phyloP scores from a whole-genome alignment of 305 asterid genomes.

The Solanum hybrid region DNA sequence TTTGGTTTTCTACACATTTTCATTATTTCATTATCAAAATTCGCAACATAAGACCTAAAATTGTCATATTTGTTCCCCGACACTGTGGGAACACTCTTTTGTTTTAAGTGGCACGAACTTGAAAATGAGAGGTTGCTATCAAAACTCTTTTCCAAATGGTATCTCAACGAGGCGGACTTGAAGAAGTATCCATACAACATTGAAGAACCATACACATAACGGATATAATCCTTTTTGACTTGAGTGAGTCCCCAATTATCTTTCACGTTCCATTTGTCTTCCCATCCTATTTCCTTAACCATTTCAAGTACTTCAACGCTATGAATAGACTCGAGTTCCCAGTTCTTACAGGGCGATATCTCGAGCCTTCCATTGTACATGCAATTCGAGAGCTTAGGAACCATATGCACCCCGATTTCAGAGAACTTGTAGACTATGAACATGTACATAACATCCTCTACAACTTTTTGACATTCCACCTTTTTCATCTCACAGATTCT shows the following conservation, averaged over 20 bases:
- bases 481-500: constrained; percentile 49
- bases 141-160: constrained; percentile 46
- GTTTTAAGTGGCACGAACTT: constrained; percentile 3
- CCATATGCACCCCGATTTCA: constrained; percentile 55
- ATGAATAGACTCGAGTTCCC: constrained; percentile 79
- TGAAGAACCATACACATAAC: constrained; percentile 51
- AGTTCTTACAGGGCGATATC: constrained; percentile 61
- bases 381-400: constrained; percentile 71
- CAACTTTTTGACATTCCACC: constrained; percentile 45
- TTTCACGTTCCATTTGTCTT: constrained; percentile 29
- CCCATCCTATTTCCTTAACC: constrained; percentile 57
- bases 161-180: constrained; percentile 61
- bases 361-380: constrained; percentile 58
- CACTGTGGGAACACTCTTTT: constrained; percentile 9
- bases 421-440: constrained; percentile 42
- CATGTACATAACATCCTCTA: constrained; percentile 70
- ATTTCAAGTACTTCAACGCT: constrained; percentile 50
- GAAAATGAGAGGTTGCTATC: background rate
- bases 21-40: constrained; percentile 42
- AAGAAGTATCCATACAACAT: constrained; percentile 66
- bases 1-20: constrained; percentile 54
- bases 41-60: constrained; percentile 39
- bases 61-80: constrained; percentile 15
- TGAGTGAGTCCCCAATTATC: constrained; percentile 45
- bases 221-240: constrained; percentile 31